Conservation (phyloP, 2,329 filamentous ascomycete species). For the Monilinia vaccinii-corymbosi region DNA sequence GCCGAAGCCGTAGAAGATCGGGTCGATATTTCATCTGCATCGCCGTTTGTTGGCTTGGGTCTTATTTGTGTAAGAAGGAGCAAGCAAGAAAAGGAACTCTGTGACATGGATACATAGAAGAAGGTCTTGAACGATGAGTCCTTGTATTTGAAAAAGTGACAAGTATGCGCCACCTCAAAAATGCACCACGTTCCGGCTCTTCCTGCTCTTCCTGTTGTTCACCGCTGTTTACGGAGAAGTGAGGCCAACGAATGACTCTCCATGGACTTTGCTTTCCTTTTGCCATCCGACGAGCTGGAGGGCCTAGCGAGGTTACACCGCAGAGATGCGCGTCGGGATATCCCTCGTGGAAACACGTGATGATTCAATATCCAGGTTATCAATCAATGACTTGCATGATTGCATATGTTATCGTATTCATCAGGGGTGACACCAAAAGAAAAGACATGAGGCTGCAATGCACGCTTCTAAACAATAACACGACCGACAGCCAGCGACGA, state of each 20-base stretch:
- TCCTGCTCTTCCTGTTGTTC: constrained; percentile 10
- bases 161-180: constrained; percentile 12
- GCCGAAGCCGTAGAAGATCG: constrained; percentile 9
- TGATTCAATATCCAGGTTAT: neutral
- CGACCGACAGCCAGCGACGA: neutral
- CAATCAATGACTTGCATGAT: constrained; percentile 5
- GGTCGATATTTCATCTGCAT: constrained; percentile 18
- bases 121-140: neutral
- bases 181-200: constrained; percentile 3
- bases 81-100: constrained; percentile 4
- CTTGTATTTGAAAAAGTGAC: constrained; percentile 15
- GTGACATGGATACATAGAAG: neutral
- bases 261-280: neutral
- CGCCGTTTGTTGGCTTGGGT: constrained; percentile 13
- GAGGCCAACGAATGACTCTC: neutral
- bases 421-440: neutral
- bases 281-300: constrained; percentile 8
- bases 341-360: constrained; percentile 1
- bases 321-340: constrained; percentile 1
- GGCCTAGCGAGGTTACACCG: constrained; percentile 16
- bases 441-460: neutral
- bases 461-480: neutral
- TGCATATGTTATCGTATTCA: constrained; percentile 2
- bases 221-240: constrained; percentile 22
- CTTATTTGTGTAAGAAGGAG: constrained; percentile 8